A percentile compares a stretch with the other conserved stretches of the same genome.
Evolutionary conservation across 345 rosid species (phyloP).

Genomic region (Gossypioides kirkii): DNA sequence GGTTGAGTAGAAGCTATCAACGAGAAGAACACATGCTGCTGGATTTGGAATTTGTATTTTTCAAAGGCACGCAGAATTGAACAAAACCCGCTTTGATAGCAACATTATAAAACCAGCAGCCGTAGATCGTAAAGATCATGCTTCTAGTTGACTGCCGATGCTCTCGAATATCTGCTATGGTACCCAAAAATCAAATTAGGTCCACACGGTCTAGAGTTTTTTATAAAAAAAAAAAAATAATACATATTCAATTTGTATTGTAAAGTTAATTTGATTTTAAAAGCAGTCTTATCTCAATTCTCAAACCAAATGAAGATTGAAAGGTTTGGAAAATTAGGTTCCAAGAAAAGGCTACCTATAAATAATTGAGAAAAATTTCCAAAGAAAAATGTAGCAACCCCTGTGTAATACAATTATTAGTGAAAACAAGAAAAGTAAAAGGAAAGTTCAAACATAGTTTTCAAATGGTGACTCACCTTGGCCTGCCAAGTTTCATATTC

Average conservation of each 20-base stretch:
- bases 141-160: not conserved
- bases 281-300: not conserved
- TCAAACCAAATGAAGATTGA: too few relatives aligned
- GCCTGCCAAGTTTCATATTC: too few relatives aligned
- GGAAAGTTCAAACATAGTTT: not conserved
- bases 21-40: not conserved
- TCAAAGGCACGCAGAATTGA: slow-evolving; percentile 8
- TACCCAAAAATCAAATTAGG: not conserved
- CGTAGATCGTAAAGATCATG: not conserved
- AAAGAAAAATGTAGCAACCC: not conserved
- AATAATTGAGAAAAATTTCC: not conserved
- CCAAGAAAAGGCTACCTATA: not conserved
- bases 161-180: not conserved
- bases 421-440: not conserved
- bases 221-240: too few relatives aligned
- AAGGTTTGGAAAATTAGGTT: not conserved
- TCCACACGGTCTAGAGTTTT: not conserved
- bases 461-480: not conserved
- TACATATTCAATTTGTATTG: not conserved
- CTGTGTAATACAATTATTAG: not conserved
- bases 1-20: slow-evolving; percentile 2
- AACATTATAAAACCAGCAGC: not conserved
- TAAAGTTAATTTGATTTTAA: too few relatives aligned
- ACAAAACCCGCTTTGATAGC: slow-evolving; percentile 1
- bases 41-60: not conserved